Conservation (phyloP, 306 rosid genomes). For the Canavalia gladiata region DNA sequence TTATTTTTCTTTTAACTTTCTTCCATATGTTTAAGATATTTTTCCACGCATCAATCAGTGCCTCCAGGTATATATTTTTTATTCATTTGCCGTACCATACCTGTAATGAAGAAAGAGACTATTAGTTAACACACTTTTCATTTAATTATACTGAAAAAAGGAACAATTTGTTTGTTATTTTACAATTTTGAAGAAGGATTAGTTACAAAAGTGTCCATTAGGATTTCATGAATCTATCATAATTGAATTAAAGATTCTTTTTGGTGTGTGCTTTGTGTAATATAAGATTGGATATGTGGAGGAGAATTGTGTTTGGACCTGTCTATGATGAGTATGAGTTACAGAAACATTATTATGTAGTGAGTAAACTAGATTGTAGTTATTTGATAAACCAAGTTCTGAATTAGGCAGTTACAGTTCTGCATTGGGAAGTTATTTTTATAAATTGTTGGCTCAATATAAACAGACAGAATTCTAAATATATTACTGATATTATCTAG, state of each 20-base stretch:
- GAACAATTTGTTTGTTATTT: slow-evolving; percentile 6
- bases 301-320: slow-evolving; percentile 32
- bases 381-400: too few relatives aligned
- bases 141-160: slow-evolving; percentile 3
- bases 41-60: slow-evolving; percentile 56
- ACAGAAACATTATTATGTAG: too few relatives aligned
- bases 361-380: too few relatives aligned
- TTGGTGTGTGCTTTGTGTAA: not conserved
- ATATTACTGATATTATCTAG: too few relatives aligned
- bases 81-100: slow-evolving; percentile 19
- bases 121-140: too few relatives aligned
- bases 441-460: too few relatives aligned
- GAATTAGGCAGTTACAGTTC: too few relatives aligned
- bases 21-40: slow-evolving; percentile 56
- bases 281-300: not conserved
- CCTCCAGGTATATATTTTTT: slow-evolving; percentile 59
- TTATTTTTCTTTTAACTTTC: slow-evolving; percentile 65
- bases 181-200: slow-evolving; percentile 31
- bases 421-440: too few relatives aligned
- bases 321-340: not conserved
- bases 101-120: not conserved
- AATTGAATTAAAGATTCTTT: not conserved
- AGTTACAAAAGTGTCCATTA: slow-evolving; percentile 11
- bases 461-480: too few relatives aligned
- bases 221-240: slow-evolving; percentile 25